phyloP scores from a whole-genome alignment of 2,329 filamentous ascomycete species.

The Pseudogymnoascus sp. region DNA sequence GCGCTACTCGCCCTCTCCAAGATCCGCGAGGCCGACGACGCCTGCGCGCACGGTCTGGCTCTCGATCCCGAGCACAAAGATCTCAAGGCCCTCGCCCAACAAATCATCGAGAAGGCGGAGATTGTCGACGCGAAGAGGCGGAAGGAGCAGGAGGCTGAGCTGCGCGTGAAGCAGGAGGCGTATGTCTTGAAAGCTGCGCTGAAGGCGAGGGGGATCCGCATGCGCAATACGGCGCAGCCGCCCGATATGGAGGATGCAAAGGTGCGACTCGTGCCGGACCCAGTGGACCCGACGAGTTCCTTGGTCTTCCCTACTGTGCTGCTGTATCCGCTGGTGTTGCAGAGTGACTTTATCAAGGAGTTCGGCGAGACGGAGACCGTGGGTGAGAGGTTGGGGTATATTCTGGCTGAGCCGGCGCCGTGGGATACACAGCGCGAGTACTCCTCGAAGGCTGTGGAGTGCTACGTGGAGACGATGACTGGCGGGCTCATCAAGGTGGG shows the following conservation, averaged over 20 bases:
- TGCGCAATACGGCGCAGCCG: slow-evolving; percentile 58
- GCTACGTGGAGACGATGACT: slow-evolving; percentile 75
- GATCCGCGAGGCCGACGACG: slow-evolving; percentile 71
- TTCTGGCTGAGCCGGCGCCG: slow-evolving; percentile 64
- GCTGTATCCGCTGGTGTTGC: slow-evolving; percentile 73
- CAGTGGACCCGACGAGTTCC: slow-evolving; percentile 62
- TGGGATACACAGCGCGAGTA: slow-evolving; percentile 74
- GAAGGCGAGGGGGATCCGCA: slow-evolving; percentile 61
- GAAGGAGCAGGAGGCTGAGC: slow-evolving; percentile 48
- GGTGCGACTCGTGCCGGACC: slow-evolving; percentile 63
- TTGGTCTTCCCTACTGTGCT: slow-evolving; percentile 74
- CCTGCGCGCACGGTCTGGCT: slow-evolving; percentile 64
- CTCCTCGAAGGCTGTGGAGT: slow-evolving; percentile 60
- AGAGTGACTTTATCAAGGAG: slow-evolving; percentile 86
- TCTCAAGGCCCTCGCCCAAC: slow-evolving; percentile 53
- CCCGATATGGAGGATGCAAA: slow-evolving; percentile 83
- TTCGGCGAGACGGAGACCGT: slow-evolving; percentile 73
- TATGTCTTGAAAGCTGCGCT: slow-evolving; percentile 59
- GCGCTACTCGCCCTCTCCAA: slow-evolving; percentile 76
- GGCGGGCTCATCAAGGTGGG: slow-evolving; percentile 86
- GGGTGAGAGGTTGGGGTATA: slow-evolving; percentile 71
- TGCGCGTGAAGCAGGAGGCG: slow-evolving; percentile 48
- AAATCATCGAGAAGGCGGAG: slow-evolving; percentile 54
- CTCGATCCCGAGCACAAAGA: slow-evolving; percentile 65
- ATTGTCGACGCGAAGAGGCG: slow-evolving; percentile 48